phyloP scores from a whole-genome alignment of 257 asterid species.

The Sherardia arvensis region DNA sequence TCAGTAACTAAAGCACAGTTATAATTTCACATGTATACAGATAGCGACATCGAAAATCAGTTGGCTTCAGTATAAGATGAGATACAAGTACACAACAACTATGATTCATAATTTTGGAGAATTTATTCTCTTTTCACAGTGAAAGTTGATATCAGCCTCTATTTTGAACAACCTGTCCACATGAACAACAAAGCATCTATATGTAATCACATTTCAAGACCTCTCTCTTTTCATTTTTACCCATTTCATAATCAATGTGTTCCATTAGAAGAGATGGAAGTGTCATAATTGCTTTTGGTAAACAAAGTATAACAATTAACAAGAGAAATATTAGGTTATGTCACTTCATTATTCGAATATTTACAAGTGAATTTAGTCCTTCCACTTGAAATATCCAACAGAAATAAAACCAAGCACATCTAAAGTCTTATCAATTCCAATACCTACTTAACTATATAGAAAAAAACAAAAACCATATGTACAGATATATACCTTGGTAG shows the following conservation, averaged over 20 bases:
- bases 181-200: not conserved
- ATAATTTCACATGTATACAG: not conserved
- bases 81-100: no score
- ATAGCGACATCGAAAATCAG: no score
- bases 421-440: not conserved
- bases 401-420: not conserved
- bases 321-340: not conserved
- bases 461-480: not conserved
- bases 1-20: not conserved
- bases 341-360: no score
- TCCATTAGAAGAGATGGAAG: not conserved
- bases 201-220: no score
- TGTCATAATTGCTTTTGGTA: not conserved
- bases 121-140: not conserved
- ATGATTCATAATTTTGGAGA: not conserved
- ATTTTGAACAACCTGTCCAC: not conserved
- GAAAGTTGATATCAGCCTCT: not conserved
- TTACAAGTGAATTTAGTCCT: no score
- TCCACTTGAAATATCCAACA: not conserved
- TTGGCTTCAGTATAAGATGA: no score
- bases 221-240: not conserved
- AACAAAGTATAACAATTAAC: not conserved
- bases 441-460: no score
- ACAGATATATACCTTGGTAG: conserved; percentile 10
- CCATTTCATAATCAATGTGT: not conserved